Base-by-base conservation (phyloP, 257 asterid species). In the Plantago ovata region DNA sequence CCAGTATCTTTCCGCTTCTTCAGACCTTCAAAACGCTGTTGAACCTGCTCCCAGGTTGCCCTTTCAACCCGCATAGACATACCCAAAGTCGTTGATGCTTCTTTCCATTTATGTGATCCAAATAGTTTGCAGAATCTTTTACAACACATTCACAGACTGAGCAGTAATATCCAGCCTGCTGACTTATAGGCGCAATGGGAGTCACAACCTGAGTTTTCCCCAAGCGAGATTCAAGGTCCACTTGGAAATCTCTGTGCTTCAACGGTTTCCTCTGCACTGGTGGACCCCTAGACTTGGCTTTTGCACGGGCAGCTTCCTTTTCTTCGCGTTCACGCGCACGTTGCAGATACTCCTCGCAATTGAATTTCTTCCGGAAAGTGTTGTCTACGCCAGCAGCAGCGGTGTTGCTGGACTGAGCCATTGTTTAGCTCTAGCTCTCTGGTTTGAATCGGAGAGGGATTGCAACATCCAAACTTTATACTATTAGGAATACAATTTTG, bases 201-300 rank as follows among this genome's bases (percentile, higher is more conserved):
- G 98, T 92, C 74, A 92, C 98, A 75, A 92, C 98, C 98, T 92
- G 98, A 9, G 97, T 92, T 79, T 92, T 92, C 55, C 98, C 98
- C 77, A 92, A 58, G 13, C 98, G 95, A 43, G 98, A 92, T 72
- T 92, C 97, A 10, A 92, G 98, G 80, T 92, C 95, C 61, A 92
- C 98, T 75, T 92, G 89, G 69, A 78, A 92, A 84, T 92, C 98
- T 71, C 97, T 86, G 61, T 84, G 98, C 80, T 92, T 92, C 81
- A 92, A 82, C 10, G 98, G 97, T 65, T 88, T 88, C 77, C 98
- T 82, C 71, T 92, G 98, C 63, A 92, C 85, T 0, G 84, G 81
- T 4, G 95, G 95, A 42, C 98, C 95, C 73, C 80, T 84, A 24
- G 95, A 69, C 77, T 85, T 88, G 12, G 80, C 72, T 67, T 85